Evolutionary conservation across 345 rosid genomes (phyloP), one percentile per base, ranked within the genome.

Genomic region (Cardamine resedifolia): DNA sequence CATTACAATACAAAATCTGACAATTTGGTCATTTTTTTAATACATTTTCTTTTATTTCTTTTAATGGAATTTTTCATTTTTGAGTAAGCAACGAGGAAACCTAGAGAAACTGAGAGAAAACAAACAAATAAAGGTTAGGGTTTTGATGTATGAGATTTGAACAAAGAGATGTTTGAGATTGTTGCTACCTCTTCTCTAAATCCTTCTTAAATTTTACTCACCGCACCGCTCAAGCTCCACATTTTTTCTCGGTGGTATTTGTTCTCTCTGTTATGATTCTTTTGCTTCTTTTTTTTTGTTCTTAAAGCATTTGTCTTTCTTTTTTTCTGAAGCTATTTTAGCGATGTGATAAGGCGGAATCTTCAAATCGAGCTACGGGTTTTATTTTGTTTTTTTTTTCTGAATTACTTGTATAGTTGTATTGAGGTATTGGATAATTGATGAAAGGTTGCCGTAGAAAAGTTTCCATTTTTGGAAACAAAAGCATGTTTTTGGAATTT

Each of bases 121-220:
- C 16, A 2, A 10, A 44, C 4, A 55, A 49, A 39, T 7, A 19
- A 33, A 67, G 31, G 52, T 60, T 64, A 50, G 70, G 78, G 77
- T 62, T 78, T 71, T 74, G 76, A 57, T 72, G 31, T 55, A 44
- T 27, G 57, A 66, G 74, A 50, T 78, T 68, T 68, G 61, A 36
- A 56, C 55, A 24, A 52, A 24, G 58, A 43, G 68, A 51, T 65
- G 68, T 66, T 71, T 36, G 57, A 12, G 43, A 45, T 34, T 52
- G 7, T 31, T 45, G 23, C 30, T 52, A 44, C 19, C 10, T 73
- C 24, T 10, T 73, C 64, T 14, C 58, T 26, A 5, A 21, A 23
- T 48, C 78, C 51, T 48, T 64, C 5, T 23, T 62, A 27, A 36
- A n/a, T 50, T 50, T 18, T 24, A 9, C 60, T 16, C 57, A 43